Conservation (phyloP, 495 filamentous ascomycete genomes). For the Hypoxylon fragiforme region DNA sequence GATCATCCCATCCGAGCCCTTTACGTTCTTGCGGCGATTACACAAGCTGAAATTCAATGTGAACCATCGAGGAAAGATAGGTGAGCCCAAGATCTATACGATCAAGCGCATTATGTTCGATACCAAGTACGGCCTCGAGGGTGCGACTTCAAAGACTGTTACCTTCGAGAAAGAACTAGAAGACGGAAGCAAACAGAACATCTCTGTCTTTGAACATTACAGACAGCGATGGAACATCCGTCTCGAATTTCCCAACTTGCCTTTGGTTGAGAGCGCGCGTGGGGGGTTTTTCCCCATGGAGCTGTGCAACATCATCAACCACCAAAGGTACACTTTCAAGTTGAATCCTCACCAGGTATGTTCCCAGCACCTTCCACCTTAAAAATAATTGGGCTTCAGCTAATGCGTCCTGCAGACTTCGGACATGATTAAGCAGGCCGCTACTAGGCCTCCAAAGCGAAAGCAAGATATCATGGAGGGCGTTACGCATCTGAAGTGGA, state of each 20-base stretch:
- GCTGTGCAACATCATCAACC: conserved; percentile 53
- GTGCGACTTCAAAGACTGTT: conserved; percentile 55
- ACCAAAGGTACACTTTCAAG: conserved; percentile 82
- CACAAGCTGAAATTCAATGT: conserved; percentile 68
- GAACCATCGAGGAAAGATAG: conserved; percentile 56
- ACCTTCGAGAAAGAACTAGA: conserved; percentile 61
- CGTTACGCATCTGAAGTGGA: conserved; percentile 68
- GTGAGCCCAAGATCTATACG: conserved; percentile 57
- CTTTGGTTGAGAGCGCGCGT: conserved; percentile 71
- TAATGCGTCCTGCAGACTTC: conserved; percentile 50
- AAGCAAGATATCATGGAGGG: conserved; percentile 64
- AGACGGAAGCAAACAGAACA: conserved; percentile 47
- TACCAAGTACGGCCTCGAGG: conserved; percentile 37
- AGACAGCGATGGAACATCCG: conserved; percentile 61
- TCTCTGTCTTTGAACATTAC: conserved; percentile 71
- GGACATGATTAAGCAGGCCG: conserved; percentile 87
- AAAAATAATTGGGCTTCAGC: conserved; percentile 29
- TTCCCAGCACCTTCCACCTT: conserved; percentile 6
- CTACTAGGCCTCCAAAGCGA: conserved; percentile 64
- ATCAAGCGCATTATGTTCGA: conserved; percentile 61
- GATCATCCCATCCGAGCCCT: conserved; percentile 41
- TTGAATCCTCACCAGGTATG: conserved; percentile 61
- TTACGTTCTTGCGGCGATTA: conserved; percentile 58
- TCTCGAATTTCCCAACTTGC: conserved; percentile 56
- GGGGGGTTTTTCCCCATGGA: conserved; percentile 78